A percentile compares a stretch with the other conserved stretches of the same genome.
Conservation (phyloP, 2,329 filamentous ascomycete species). For the Xylariaceae sp. region DNA sequence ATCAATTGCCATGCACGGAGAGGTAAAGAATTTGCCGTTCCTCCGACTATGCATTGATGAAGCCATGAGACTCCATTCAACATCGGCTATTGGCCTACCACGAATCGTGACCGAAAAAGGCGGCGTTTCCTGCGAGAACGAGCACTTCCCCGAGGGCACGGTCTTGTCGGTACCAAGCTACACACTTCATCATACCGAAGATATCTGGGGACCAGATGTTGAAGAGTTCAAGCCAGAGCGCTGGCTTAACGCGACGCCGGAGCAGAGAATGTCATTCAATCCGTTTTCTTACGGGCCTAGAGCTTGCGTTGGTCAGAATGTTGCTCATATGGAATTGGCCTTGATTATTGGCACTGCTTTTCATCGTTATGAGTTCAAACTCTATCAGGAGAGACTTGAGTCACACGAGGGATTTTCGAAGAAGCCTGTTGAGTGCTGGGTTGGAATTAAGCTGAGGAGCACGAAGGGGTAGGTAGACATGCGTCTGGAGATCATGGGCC, state of each 20-base stretch:
- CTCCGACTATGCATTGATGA: slow-evolving; percentile 26
- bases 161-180: slow-evolving; percentile 24
- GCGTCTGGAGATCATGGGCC: no score
- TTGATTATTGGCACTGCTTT: slow-evolving; percentile 26
- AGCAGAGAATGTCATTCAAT: slow-evolving; percentile 22
- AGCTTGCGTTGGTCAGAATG: slow-evolving; percentile 24
- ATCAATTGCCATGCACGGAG: slow-evolving; percentile 14
- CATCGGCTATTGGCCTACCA: slow-evolving; percentile 21
- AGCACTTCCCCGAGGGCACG: slow-evolving; percentile 24
- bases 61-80: slow-evolving; percentile 23
- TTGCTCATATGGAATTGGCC: slow-evolving; percentile 24
- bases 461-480: no score
- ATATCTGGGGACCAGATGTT: slow-evolving; percentile 23
- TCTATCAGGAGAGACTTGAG: slow-evolving; percentile 19
- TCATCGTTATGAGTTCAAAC: slow-evolving; percentile 22
- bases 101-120: slow-evolving; percentile 16
- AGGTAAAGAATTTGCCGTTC: slow-evolving; percentile 24
- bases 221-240: slow-evolving; percentile 24
- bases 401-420: slow-evolving; percentile 25
- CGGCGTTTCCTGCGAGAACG: slow-evolving; percentile 12
- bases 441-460: slow-evolving; percentile 20
- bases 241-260: slow-evolving; percentile 16
- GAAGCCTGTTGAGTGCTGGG: slow-evolving; percentile 25
- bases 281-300: slow-evolving; percentile 25
- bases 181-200: slow-evolving; percentile 20